Conservation (phyloP, 225 moss, liverwort and hornwort species). For the Antitrichia curtipendula region DNA sequence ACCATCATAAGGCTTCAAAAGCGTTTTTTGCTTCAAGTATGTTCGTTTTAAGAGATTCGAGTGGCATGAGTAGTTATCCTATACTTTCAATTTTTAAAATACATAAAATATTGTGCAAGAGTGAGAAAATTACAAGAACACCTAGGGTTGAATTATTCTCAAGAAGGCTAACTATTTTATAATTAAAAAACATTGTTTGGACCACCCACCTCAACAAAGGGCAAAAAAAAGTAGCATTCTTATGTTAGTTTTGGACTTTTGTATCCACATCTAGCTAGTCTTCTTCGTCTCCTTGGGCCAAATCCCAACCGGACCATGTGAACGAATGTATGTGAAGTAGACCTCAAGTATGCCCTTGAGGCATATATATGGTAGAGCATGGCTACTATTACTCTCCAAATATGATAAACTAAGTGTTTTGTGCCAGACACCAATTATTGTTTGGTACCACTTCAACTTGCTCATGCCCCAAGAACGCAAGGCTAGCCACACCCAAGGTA, state of each 20-base stretch:
- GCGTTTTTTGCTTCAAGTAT: background rate
- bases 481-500: too few species aligned
- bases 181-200: background rate
- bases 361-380: too few species aligned
- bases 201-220: background rate
- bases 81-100: background rate
- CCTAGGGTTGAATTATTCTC: background rate
- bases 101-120: background rate
- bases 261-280: background rate
- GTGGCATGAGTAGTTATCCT: background rate
- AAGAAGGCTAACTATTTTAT: background rate
- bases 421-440: too few species aligned
- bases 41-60: accelerated
- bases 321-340: background rate
- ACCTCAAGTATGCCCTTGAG: background rate
- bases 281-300: background rate
- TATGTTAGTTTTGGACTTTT: background rate
- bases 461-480: too few species aligned
- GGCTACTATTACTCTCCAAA: too few species aligned
- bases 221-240: background rate
- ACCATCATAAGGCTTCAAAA: too few species aligned
- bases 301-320: accelerated
- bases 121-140: background rate
- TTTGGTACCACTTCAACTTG: too few species aligned
- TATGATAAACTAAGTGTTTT: too few species aligned